A percentile compares a stretch with the other conserved stretches of the same genome.
Evolutionary conservation across 148 eudicot species (phyloP).

Genomic region (Silene latifolia): DNA sequence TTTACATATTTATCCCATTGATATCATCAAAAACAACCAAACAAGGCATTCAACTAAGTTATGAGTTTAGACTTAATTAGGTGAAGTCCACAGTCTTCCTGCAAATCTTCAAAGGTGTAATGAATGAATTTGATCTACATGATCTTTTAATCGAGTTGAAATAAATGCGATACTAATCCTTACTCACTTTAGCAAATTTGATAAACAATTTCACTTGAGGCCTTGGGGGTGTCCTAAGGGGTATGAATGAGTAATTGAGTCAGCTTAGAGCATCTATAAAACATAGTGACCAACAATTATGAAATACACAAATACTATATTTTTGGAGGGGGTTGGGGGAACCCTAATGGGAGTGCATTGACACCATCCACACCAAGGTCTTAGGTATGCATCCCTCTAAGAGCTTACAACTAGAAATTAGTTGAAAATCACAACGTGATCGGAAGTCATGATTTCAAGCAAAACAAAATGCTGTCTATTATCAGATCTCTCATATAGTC

Average conservation of each 20-base stretch:
- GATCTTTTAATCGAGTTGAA: neutral
- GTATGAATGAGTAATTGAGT: conserved; percentile 5
- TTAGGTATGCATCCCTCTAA: neutral
- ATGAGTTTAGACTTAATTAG: neutral
- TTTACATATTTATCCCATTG: neutral
- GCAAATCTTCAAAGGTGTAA: neutral
- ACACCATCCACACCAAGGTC: neutral
- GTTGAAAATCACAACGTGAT: neutral
- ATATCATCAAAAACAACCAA: neutral
- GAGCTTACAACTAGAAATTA: neutral
- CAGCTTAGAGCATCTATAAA: neutral
- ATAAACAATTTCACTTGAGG: neutral
- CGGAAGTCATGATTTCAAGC: neutral
- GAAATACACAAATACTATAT: neutral
- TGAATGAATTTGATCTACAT: neutral
- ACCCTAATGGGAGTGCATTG: neutral
- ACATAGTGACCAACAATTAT: neutral
- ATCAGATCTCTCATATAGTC: neutral
- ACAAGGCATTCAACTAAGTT: neutral
- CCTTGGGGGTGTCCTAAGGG: neutral
- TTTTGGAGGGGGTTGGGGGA: neutral
- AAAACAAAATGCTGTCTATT: neutral
- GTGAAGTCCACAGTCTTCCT: conserved; percentile 6
- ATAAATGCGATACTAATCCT: neutral
- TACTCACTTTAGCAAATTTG: neutral